Evolutionary conservation across 805 yeast genomes (phyloP).

Genomic region (Nakazawaea siamensis): DNA sequence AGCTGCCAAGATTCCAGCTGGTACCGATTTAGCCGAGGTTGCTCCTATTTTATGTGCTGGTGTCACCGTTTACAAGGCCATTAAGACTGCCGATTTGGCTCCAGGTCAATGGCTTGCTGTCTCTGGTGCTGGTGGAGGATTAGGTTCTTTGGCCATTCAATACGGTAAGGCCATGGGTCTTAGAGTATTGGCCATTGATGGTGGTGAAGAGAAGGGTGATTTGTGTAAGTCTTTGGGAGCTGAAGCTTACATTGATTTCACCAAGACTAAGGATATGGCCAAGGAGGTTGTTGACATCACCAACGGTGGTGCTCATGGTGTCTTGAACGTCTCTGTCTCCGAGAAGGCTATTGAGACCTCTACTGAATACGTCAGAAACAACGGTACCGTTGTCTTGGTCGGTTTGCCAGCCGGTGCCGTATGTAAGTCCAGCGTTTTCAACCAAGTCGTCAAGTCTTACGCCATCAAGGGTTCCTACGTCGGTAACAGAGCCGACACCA

Average conservation of each 20-base stretch:
- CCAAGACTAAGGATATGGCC: slow-evolving; percentile 32
- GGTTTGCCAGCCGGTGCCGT: slow-evolving; percentile 77
- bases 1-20: slow-evolving; percentile 32
- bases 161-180: slow-evolving; percentile 72
- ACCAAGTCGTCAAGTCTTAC: slow-evolving; percentile 65
- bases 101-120: slow-evolving; percentile 70
- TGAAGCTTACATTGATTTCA: slow-evolving; percentile 53
- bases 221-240: slow-evolving; percentile 52
- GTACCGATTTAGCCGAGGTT: slow-evolving; percentile 30
- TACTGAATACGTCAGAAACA: slow-evolving; percentile 49
- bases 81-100: slow-evolving; percentile 38
- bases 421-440: slow-evolving; percentile 61
- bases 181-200: slow-evolving; percentile 65
- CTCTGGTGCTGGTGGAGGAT: slow-evolving; percentile 80
- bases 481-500: slow-evolving; percentile 83
- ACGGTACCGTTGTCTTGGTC: slow-evolving; percentile 56
- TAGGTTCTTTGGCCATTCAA: slow-evolving; percentile 70
- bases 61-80: slow-evolving; percentile 61
- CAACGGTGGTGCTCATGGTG: slow-evolving; percentile 56
- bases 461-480: slow-evolving; percentile 77
- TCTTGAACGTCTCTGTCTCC: slow-evolving; percentile 54
- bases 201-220: slow-evolving; percentile 59
- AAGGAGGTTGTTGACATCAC: slow-evolving; percentile 31
- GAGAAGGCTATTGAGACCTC: slow-evolving; percentile 43
- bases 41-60: slow-evolving; percentile 62